phyloP scores from a whole-genome alignment of 495 filamentous ascomycete species.

The Penicillium crystallinum region DNA sequence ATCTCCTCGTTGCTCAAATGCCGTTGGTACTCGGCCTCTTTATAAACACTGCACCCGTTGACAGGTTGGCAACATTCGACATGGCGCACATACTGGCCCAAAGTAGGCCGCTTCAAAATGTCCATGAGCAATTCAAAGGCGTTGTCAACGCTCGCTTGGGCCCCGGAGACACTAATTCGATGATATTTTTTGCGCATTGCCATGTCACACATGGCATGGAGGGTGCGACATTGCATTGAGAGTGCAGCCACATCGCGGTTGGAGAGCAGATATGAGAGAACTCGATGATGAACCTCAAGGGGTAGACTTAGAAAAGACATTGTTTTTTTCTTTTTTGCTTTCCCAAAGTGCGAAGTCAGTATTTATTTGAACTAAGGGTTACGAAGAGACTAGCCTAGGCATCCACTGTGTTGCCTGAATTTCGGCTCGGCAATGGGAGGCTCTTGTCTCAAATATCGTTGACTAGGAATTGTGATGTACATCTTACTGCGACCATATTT shows the following conservation, averaged over 20 bases:
- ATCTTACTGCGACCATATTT: too few relatives aligned
- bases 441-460: not conserved
- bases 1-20: constrained; percentile 12
- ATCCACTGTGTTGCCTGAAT: not conserved
- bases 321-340: too few relatives aligned
- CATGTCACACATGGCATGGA: constrained; percentile 24
- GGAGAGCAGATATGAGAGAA: constrained; percentile 16
- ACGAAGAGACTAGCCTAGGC: not conserved
- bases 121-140: constrained; percentile 9
- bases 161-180: constrained; percentile 7
- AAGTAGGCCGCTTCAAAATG: not conserved
- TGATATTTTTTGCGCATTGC: constrained; percentile 14
- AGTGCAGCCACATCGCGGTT: constrained; percentile 22
- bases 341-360: not conserved
- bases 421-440: constrained; percentile 36
- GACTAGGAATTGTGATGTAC: too few relatives aligned
- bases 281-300: constrained; percentile 6
- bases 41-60: not conserved
- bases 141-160: constrained; percentile 3
- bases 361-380: not conserved
- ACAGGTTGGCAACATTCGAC: not conserved
- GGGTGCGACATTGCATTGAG: constrained; percentile 15
- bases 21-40: constrained; percentile 3
- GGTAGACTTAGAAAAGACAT: constrained; percentile 24
- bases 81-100: not conserved